These are phyloP conservation scores for Glycine soja DNA, from an alignment of 306 rosid genomes.

Conservation along the genomic window DNA sequence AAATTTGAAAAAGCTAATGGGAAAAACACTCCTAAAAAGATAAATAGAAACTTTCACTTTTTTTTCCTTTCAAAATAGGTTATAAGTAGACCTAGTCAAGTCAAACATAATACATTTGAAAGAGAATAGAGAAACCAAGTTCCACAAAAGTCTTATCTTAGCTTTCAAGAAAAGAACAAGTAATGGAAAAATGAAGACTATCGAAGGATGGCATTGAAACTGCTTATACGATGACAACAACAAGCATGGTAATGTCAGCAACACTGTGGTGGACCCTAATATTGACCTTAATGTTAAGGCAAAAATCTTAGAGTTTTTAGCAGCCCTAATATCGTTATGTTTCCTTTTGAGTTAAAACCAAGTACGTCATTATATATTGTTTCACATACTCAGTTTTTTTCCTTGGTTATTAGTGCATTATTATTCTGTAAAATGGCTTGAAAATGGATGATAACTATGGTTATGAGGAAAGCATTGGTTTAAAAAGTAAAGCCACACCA, in stretches of 20 bases:
- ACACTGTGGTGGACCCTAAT: no score
- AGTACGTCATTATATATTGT: slow-evolving; percentile 11
- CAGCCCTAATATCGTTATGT: no score
- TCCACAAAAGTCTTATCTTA: no score
- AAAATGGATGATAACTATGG: slow-evolving; percentile 68
- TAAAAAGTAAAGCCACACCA: slow-evolving; percentile 80
- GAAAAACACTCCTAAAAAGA: slow-evolving; percentile 32
- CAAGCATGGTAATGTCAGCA: no score
- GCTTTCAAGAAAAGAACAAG: no score
- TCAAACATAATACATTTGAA: neutral
- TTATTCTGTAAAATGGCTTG: slow-evolving; percentile 65
- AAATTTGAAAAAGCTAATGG: slow-evolving; percentile 45
- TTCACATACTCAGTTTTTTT: slow-evolving; percentile 22
- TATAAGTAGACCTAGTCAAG: slow-evolving; percentile 25
- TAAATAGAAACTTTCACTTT: neutral
- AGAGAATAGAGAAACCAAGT: slow-evolving; percentile 1
- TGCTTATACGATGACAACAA: no score
- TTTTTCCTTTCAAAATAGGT: slow-evolving; percentile 17
- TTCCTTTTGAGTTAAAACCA: slow-evolving; percentile 80
- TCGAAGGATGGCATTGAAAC: no score
- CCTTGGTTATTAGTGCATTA: neutral
- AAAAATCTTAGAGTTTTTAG: no score
- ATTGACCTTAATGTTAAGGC: no score
- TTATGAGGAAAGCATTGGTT: slow-evolving; percentile 63
- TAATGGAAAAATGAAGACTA: no score